Evolutionary conservation across 2,329 filamentous ascomycete genomes (phyloP).

Genomic region (Fusarium udum): DNA sequence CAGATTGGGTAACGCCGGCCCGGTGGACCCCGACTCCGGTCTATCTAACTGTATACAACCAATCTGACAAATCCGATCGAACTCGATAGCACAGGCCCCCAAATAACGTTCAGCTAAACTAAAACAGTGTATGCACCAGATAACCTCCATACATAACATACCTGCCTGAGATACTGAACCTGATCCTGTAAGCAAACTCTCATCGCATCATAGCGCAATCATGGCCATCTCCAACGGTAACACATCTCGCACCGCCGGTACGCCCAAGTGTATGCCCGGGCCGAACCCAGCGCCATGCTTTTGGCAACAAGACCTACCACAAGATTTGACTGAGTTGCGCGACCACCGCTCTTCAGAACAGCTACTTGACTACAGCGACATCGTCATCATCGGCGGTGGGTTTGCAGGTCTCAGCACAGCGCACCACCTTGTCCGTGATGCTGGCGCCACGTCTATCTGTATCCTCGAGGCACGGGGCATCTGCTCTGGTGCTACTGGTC

Average conservation of each 20-base stretch:
- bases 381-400: not conserved
- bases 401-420: not conserved
- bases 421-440: not conserved
- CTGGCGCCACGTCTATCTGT: not conserved
- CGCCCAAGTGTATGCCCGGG: not conserved
- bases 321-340: not conserved
- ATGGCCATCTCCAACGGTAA: not conserved
- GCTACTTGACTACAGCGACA: not conserved
- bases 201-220: not conserved
- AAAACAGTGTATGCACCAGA: not conserved
- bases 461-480: not conserved
- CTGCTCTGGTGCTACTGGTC: slow-evolving; percentile 1
- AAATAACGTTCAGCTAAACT: not conserved
- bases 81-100: not conserved
- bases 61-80: not conserved
- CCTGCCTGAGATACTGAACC: not conserved
- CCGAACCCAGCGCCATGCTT: not conserved
- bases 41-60: not conserved
- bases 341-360: not conserved
- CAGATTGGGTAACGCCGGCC: not conserved
- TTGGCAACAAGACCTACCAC: not conserved
- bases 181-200: not conserved
- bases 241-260: not conserved
- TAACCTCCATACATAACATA: not conserved
- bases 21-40: not conserved